Evolutionary conservation across 2,329 filamentous ascomycete species (phyloP).

Genomic region (Metarhizium rileyi): DNA sequence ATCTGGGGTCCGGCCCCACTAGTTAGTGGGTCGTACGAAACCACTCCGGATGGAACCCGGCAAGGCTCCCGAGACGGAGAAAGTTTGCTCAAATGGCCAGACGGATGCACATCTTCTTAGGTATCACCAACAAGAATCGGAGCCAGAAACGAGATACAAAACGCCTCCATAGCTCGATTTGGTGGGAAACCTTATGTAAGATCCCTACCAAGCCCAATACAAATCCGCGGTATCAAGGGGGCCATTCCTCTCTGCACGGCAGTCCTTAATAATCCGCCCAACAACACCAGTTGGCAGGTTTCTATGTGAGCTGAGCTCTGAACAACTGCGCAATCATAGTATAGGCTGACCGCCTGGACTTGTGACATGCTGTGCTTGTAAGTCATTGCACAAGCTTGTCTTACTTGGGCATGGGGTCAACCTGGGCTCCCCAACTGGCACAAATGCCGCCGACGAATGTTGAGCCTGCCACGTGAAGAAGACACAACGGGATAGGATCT

Average conservation of each 20-base stretch:
- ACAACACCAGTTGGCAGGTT: too few relatives aligned
- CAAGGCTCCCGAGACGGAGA: background rate
- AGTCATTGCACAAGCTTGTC: background rate
- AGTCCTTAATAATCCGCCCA: too few relatives aligned
- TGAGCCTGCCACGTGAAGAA: background rate
- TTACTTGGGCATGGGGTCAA: background rate
- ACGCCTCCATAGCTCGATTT: background rate
- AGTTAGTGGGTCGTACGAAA: background rate
- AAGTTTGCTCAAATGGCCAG: background rate
- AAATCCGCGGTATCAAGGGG: too few relatives aligned
- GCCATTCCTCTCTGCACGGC: too few relatives aligned
- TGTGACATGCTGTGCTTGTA: background rate
- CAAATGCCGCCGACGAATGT: background rate
- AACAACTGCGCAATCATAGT: too few relatives aligned
- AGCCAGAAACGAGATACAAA: background rate
- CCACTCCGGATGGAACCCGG: slow-evolving; percentile 5
- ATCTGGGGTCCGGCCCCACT: slow-evolving; percentile 2
- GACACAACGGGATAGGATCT: background rate
- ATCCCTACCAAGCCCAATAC: too few relatives aligned
- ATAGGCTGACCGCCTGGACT: background rate
- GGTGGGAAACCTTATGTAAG: too few relatives aligned
- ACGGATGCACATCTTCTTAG: background rate
- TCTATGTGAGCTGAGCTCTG: too few relatives aligned
- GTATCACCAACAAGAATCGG: background rate
- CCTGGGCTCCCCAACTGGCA: background rate